Evolutionary conservation across 2,329 filamentous ascomycete species (phyloP), one percentile per base, ranked within the genome.

Genomic region (Colletotrichum liaoningense): DNA sequence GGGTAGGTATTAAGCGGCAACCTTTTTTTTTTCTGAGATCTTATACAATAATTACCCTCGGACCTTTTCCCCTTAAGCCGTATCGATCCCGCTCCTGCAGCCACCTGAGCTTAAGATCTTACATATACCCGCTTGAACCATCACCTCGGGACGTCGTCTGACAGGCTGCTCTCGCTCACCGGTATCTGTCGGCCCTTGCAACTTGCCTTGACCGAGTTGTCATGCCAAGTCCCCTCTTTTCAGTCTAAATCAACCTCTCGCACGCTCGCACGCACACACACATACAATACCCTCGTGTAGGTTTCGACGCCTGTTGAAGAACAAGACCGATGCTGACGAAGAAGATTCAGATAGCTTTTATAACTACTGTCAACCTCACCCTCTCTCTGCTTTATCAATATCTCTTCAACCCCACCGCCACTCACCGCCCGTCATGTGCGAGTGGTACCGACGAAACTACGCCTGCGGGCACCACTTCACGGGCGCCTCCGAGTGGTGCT

Each of bases 401-500:
- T 3, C 5, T 55, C 52, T 55, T 55, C n/a, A 28, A 1, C n/a
- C 26, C 46, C 11, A 2, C 14, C 8, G 38, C 9, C 8, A 9
- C 14, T n/a, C 30, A 8, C 24, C 24, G 14, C 35, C 52, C 30
- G 64, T 42, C 24, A 75, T 75, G 74, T 75, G 74, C 66, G 66
- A 75, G 52, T 75, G 74, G 74, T 75, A 73, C 66, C 74, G 74
- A 22, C 74, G 73, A 54, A 74, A 75, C 63, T 75, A 69, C n/a
- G 74, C 69, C 58, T 75, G 74, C 59, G 62, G 74, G 62, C 74
- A 75, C 38, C 67, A 75, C 66, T 72, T 75, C 28, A 73, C 70
- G 4, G 73, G 74, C 66, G 74, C 74, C 38, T 68, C 73, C 6
- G 66, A 72, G 55, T 75, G 74, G 74, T 75, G 74, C 52, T 58